phyloP scores from a whole-genome alignment of 139 green algal genomes.

The Dunaliella primolecta region DNA sequence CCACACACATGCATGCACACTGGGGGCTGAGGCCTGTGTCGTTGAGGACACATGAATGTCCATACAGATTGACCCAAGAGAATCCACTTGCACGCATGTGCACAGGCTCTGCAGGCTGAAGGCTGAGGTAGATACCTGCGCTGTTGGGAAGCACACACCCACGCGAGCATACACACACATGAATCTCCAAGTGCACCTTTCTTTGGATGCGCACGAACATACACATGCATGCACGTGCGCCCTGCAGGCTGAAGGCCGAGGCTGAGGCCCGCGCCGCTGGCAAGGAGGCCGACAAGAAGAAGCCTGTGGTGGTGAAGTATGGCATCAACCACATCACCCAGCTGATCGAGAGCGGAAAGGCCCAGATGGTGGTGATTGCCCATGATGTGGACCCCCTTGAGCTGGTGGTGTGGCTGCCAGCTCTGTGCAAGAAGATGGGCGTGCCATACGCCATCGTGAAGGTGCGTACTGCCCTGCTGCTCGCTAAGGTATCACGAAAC shows the following conservation, averaged over 20 bases:
- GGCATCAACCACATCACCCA: constrained; percentile 99
- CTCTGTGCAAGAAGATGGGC: constrained; percentile 98
- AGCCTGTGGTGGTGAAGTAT: constrained; percentile 97
- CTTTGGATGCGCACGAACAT: background rate
- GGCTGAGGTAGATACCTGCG: constrained; percentile 76
- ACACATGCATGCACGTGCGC: background rate
- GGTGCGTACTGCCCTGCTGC: too few relatives aligned
- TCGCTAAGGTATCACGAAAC: background rate
- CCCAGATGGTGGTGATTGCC: constrained; percentile 95
- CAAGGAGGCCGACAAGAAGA: constrained; percentile 92
- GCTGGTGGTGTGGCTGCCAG: constrained; percentile 98
- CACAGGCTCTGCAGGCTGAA: constrained; percentile 61
- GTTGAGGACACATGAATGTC: background rate
- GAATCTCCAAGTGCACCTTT: background rate
- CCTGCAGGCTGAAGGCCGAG: constrained; percentile 69
- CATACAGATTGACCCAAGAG: background rate
- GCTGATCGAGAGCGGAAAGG: constrained; percentile 92
- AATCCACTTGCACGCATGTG: background rate
- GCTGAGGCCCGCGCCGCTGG: constrained; percentile 66
- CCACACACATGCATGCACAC: too few relatives aligned
- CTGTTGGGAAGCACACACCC: too few relatives aligned
- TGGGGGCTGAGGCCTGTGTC: too few relatives aligned
- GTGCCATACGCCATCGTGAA: constrained; percentile 99
- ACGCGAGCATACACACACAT: background rate
- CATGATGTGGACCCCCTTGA: constrained; percentile 99